Evolutionary conservation across 2,329 filamentous ascomycete genomes (phyloP).

Genomic region (Colletotrichum shisoi): DNA sequence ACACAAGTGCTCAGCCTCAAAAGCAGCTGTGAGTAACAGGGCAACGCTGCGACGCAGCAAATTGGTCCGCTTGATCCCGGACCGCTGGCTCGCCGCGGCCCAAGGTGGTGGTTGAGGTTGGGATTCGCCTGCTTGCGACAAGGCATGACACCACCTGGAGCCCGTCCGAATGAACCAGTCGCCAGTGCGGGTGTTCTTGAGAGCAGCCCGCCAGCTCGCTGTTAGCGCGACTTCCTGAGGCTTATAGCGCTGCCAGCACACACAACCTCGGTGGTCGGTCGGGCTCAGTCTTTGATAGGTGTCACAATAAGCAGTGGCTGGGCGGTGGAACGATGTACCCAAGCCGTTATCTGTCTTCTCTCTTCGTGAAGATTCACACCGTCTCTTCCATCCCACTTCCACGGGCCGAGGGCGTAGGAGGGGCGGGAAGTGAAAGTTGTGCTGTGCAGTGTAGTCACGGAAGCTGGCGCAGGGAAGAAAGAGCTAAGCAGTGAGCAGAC

Average conservation of each 20-base stretch:
- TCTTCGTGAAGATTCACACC: slow-evolving; percentile 1
- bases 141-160: slow-evolving; percentile 21
- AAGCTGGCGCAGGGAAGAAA: slow-evolving; percentile 21
- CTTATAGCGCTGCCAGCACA: slow-evolving; percentile 28
- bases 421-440: slow-evolving; percentile 8
- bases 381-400: neutral
- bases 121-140: slow-evolving; percentile 28
- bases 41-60: slow-evolving; percentile 21
- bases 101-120: slow-evolving; percentile 16
- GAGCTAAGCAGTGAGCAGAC: slow-evolving; percentile 23
- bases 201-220: slow-evolving; percentile 10
- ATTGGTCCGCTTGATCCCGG: slow-evolving; percentile 26
- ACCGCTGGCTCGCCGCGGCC: slow-evolving; percentile 3
- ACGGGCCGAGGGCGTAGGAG: neutral
- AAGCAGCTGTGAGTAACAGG: slow-evolving; percentile 14
- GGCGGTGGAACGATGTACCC: slow-evolving; percentile 26
- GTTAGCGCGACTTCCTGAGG: slow-evolving; percentile 1
- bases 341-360: slow-evolving; percentile 16
- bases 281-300: slow-evolving; percentile 8
- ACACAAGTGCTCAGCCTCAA: slow-evolving; percentile 34
- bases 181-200: slow-evolving; percentile 1
- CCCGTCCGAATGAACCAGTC: slow-evolving; percentile 25
- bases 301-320: slow-evolving; percentile 25
- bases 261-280: slow-evolving; percentile 4
- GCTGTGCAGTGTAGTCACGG: slow-evolving; percentile 29